Percentiles rank a stretch among this genome's conserved stretches.
phyloP scores from a whole-genome alignment of 1,139 yeast species.

The Hansenula lynferdii region DNA sequence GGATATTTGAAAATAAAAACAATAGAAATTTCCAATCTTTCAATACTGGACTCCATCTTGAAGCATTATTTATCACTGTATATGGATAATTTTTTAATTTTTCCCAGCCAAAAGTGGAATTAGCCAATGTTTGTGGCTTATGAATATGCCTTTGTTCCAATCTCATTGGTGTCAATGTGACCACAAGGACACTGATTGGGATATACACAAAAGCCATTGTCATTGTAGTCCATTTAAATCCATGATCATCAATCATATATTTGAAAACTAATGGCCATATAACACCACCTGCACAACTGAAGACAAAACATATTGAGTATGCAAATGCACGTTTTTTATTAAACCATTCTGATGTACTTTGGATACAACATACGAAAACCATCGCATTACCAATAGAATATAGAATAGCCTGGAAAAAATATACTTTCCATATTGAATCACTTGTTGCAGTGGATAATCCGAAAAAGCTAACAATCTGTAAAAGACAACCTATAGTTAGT shows the following conservation, averaged over 20 bases:
- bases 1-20: slow-evolving; percentile 10
- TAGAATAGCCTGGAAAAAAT: slow-evolving; percentile 46
- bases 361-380: slow-evolving; percentile 37
- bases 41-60: slow-evolving; percentile 6
- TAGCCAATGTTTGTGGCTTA: slow-evolving; percentile 12
- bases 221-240: slow-evolving; percentile 48
- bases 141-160: slow-evolving; percentile 8
- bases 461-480: slow-evolving; percentile 39
- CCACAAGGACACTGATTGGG: slow-evolving; percentile 33
- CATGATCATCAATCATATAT: slow-evolving; percentile 33
- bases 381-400: slow-evolving; percentile 46
- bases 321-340: slow-evolving; percentile 51
- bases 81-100: slow-evolving; percentile 8
- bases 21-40: slow-evolving; percentile 7
- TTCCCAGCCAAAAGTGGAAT: slow-evolving; percentile 11
- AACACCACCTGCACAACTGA: slow-evolving; percentile 63
- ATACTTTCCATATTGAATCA: slow-evolving; percentile 39
- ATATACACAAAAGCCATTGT: slow-evolving; percentile 38
- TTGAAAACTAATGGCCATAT: slow-evolving; percentile 42
- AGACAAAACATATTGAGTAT: slow-evolving; percentile 51
- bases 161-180: slow-evolving; percentile 19
- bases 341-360: slow-evolving; percentile 50
- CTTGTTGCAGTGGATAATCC: slow-evolving; percentile 34
- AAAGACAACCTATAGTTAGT: slow-evolving; percentile 38
- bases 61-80: slow-evolving; percentile 7